A percentile compares a stretch with the other conserved stretches of the same genome.
These are phyloP conservation scores for Phyllostachys edulis DNA, from an alignment of 176 grass and related monocot species.

Conservation along the genomic window DNA sequence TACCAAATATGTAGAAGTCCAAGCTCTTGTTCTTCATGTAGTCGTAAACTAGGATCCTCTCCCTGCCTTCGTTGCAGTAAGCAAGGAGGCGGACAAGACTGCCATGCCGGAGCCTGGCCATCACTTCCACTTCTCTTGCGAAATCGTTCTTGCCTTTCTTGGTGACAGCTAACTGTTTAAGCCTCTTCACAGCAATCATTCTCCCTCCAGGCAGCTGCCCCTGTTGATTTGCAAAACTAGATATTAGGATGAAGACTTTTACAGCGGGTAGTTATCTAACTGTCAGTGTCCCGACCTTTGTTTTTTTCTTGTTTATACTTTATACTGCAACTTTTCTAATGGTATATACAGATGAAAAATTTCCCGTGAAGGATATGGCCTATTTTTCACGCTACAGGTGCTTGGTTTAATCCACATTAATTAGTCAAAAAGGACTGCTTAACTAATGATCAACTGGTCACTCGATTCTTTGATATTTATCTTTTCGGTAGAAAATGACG, in stretches of 20 bases:
- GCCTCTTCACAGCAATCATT: background rate
- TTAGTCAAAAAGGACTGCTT: too few relatives aligned
- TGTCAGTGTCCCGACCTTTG: too few relatives aligned
- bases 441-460: background rate
- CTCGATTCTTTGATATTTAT: background rate
- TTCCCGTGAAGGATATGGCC: too few relatives aligned
- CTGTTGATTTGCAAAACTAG: background rate
- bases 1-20: conserved; percentile 29
- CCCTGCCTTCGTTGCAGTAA: conserved; percentile 4
- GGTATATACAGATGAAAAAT: too few relatives aligned
- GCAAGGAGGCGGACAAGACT: conserved; percentile 9
- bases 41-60: conserved; percentile 9
- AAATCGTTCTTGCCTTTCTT: background rate
- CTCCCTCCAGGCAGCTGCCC: conserved; percentile 12
- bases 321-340: too few relatives aligned
- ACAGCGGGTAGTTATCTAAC: too few relatives aligned
- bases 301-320: too few relatives aligned
- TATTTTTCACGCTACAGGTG: too few relatives aligned
- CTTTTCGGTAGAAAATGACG: background rate
- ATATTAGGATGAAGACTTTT: too few relatives aligned
- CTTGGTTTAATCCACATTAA: too few relatives aligned
- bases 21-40: conserved; percentile 23
- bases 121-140: conserved; percentile 15
- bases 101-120: background rate
- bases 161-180: background rate